phyloP scores from a whole-genome alignment of 2,329 filamentous ascomycete species.

The Talaromyces sp. region DNA sequence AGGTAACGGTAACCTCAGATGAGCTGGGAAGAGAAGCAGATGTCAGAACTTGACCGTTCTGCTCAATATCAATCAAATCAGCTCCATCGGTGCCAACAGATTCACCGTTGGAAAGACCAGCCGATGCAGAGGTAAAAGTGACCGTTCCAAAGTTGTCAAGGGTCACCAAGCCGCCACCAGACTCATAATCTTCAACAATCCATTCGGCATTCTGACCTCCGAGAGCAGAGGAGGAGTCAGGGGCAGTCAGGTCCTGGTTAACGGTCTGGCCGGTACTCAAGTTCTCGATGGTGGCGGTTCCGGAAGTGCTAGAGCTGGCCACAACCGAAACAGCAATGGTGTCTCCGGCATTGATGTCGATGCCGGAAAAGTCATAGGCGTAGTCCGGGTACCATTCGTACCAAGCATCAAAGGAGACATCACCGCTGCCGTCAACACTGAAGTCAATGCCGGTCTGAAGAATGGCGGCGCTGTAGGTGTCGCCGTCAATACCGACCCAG shows the following conservation, averaged over 20 bases:
- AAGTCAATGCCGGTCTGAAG: slow-evolving; percentile 59
- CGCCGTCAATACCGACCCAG: slow-evolving; percentile 63
- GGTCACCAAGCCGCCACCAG: slow-evolving; percentile 38
- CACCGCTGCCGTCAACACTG: slow-evolving; percentile 39
- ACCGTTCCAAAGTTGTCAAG: slow-evolving; percentile 50
- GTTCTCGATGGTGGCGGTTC: slow-evolving; percentile 52
- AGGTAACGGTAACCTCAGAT: slow-evolving; percentile 28
- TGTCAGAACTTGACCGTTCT: slow-evolving; percentile 38
- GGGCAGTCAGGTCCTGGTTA: slow-evolving; percentile 50
- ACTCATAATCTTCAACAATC: slow-evolving; percentile 59
- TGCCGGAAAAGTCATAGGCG: slow-evolving; percentile 51
- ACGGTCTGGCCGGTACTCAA: slow-evolving; percentile 51
- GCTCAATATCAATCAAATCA: slow-evolving; percentile 48
- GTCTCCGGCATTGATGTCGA: slow-evolving; percentile 48
- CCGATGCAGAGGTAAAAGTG: slow-evolving; percentile 34
- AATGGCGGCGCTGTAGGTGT: slow-evolving; percentile 54
- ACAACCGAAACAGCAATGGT: slow-evolving; percentile 41
- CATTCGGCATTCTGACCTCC: slow-evolving; percentile 60
- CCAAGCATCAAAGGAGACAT: slow-evolving; percentile 53
- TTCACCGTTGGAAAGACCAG: slow-evolving; percentile 22
- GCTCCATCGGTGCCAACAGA: slow-evolving; percentile 36
- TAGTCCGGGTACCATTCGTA: slow-evolving; percentile 61
- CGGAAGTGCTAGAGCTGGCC: slow-evolving; percentile 43
- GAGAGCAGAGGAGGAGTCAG: slow-evolving; percentile 36
- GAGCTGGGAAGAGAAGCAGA: slow-evolving; percentile 27